These are phyloP conservation scores for Diaporthe helianthi DNA, from an alignment of 2,329 filamentous ascomycete genomes.

Conservation along the genomic window DNA sequence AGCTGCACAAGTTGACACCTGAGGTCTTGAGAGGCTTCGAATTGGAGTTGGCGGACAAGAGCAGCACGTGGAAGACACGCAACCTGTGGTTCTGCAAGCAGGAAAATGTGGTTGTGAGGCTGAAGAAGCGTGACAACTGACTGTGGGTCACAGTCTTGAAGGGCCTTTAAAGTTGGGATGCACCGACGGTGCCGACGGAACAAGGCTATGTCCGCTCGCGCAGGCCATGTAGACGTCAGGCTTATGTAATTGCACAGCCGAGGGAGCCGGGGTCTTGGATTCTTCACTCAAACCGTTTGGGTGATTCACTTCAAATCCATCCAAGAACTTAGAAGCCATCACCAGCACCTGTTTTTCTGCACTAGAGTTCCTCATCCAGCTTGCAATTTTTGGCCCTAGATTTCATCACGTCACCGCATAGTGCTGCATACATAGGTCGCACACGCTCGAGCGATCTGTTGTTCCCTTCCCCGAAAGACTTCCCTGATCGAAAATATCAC, in stretches of 20 bases:
- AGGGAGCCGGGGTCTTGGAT: conserved; percentile 20
- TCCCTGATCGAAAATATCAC: background rate
- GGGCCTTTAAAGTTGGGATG: no score
- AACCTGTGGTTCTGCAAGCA: conserved; percentile 37
- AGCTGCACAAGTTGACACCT: conserved; percentile 37
- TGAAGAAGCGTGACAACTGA: background rate
- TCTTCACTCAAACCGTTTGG: background rate
- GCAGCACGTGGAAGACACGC: conserved; percentile 34
- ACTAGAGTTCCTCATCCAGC: background rate
- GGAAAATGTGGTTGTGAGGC: conserved; percentile 14
- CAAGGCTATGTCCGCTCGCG: conserved; percentile 1
- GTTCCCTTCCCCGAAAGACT: background rate
- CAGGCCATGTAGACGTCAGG: conserved; percentile 31
- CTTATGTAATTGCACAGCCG: conserved; percentile 32
- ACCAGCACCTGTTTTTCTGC: background rate
- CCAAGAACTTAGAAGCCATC: background rate
- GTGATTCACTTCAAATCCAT: background rate
- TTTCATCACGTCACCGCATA: background rate
- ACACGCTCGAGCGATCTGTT: background rate
- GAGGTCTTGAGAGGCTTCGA: conserved; percentile 35
- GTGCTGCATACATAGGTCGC: background rate
- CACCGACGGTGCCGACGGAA: conserved; percentile 15
- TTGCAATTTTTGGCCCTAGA: background rate
- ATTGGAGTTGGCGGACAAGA: conserved; percentile 32
- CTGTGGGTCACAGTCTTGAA: no score